Evolutionary conservation across 1,139 yeast species (phyloP).

Genomic region (Saccharomycopsis phalli): DNA sequence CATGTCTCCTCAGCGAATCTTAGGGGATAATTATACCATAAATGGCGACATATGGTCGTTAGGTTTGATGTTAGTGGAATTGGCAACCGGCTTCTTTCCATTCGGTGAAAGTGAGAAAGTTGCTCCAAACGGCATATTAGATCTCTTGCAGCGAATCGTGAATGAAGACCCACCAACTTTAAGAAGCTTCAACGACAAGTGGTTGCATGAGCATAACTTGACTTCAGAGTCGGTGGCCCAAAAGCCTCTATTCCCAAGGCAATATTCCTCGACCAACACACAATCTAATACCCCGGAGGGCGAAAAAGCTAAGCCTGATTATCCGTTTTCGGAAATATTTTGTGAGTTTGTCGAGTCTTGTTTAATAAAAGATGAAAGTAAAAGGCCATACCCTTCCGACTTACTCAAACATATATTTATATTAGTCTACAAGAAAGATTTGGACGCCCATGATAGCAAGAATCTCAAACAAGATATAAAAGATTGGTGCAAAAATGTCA

Average conservation of each 20-base stretch:
- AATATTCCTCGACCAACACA: neutral
- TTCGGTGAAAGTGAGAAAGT: conserved; percentile 40
- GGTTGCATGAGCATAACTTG: conserved; percentile 21
- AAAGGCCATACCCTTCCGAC: conserved; percentile 56
- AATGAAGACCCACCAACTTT: conserved; percentile 85
- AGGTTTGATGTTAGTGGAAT: conserved; percentile 81
- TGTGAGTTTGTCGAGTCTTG: conserved; percentile 62
- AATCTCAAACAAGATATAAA: conserved; percentile 19
- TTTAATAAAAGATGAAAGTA: conserved; percentile 53
- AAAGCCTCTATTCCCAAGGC: conserved; percentile 15
- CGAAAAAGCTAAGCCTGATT: conserved; percentile 13
- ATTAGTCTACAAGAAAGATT: conserved; percentile 22
- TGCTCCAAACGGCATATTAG: conserved; percentile 85
- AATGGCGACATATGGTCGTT: conserved; percentile 96
- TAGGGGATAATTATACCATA: conserved; percentile 85
- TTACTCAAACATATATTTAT: conserved; percentile 33
- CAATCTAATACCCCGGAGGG: neutral
- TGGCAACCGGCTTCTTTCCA: conserved; percentile 75
- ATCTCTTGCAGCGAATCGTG: conserved; percentile 82
- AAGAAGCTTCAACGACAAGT: conserved; percentile 23
- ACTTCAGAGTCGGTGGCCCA: conserved; percentile 5
- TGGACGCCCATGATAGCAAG: conserved; percentile 14
- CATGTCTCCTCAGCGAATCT: conserved; percentile 97
- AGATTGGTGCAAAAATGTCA: conserved; percentile 20
- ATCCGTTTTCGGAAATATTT: conserved; percentile 35